Evolutionary conservation across 2,329 filamentous ascomycete species (phyloP).

Genomic region (Diaporthe humulicola): DNA sequence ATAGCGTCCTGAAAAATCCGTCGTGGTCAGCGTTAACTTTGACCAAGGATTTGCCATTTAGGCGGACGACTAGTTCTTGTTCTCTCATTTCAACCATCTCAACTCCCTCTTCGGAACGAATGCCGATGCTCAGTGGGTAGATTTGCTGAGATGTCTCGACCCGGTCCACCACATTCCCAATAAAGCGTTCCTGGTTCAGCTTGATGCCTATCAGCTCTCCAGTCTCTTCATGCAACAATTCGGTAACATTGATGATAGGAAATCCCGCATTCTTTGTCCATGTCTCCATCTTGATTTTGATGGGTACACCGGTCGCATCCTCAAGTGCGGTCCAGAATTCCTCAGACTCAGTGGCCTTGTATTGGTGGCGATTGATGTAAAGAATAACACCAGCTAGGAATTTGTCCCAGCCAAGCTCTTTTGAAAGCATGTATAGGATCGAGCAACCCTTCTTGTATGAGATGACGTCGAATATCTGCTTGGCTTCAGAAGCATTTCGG

Average conservation of each 20-base stretch:
- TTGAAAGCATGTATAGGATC: conserved; percentile 94
- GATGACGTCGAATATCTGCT: conserved; percentile 98
- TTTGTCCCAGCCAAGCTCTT: conserved; percentile 87
- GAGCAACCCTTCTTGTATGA: conserved; percentile 97
- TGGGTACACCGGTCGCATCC: conserved; percentile 87
- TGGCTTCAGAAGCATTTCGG: conserved; percentile 90
- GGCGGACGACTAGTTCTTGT: too few species aligned
- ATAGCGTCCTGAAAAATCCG: background rate
- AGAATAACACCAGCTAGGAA: conserved; percentile 91
- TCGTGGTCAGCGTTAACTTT: background rate
- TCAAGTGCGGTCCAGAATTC: conserved; percentile 92
- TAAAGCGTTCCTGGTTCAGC: too few species aligned
- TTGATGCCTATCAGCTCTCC: too few species aligned
- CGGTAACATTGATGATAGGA: conserved; percentile 88
- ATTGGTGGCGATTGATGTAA: conserved; percentile 86
- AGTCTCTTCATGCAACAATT: too few species aligned
- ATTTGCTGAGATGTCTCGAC: too few species aligned
- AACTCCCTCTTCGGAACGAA: background rate
- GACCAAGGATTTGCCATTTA: too few species aligned
- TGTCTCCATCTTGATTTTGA: conserved; percentile 87
- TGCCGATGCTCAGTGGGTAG: background rate
- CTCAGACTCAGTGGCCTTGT: conserved; percentile 89
- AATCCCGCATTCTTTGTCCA: conserved; percentile 98
- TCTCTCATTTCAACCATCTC: background rate
- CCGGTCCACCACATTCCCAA: too few species aligned